Base-by-base conservation (phyloP, 2,329 filamentous ascomycete species). In the Epichloe sibirici region DNA sequence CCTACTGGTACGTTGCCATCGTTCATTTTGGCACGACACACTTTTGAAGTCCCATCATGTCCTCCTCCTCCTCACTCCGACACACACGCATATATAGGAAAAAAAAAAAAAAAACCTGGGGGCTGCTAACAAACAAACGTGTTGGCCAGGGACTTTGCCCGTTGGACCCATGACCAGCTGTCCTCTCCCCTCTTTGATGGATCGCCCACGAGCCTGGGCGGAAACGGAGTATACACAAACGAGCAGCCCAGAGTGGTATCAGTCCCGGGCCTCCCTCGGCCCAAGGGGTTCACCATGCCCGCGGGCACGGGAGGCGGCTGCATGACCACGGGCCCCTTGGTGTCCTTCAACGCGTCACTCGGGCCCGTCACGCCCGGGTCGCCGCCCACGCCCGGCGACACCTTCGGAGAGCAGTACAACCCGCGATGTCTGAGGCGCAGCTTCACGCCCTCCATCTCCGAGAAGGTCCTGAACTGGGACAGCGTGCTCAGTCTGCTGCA, bases 401-500 rank as follows among this genome's bases (percentile, higher is more conserved):
- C 48, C 3, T 47, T 53, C 17, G 51, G 51, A 7, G 15, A 38
- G 13, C 31, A 47, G 15, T 53, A 53, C 12, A 55, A 55, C 23
- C 53, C 53, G 7, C 53, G 53, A 9, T 52, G 53, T 31, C 48
- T 55, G n/a, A 55, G 21, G 31, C 53, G 53, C 35, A 46, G 43
- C 46, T 48, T 55, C 21, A 31, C 23, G 2, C 48, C 47, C 17
- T 28, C 28, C 15, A 4, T 28, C 17, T 49, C 45, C 40, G 1
- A 23, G 17, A 12, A 31, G 5, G 6, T 0, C 5, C 48, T 53
- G 9, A 53, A 31, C 42, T 53, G 48, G 47, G 15, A 40, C 15
- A 42, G 11, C 1, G 15, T 50, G 12, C 23, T 46, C n/a, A n/a
- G 17, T 3, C 47, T 53, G 12, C 37, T 49, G 21, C 21, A 25